Evolutionary conservation across 176 grass and related monocot species (phyloP).

Genomic region (Pharus latifolius): DNA sequence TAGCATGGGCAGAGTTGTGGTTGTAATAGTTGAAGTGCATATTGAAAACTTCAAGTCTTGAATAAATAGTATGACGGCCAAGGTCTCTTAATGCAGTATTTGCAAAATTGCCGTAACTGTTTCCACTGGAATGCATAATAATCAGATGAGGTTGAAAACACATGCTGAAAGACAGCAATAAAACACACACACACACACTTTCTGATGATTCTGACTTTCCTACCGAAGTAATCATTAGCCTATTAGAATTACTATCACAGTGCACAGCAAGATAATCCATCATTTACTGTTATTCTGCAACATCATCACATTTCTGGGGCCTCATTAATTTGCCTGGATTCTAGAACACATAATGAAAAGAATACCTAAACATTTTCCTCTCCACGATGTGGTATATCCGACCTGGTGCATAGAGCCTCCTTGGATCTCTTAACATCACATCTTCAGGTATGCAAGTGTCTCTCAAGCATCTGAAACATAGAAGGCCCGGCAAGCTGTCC

Average conservation of each 20-base stretch:
- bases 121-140: no score
- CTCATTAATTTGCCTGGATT: neutral
- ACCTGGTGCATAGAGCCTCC: conserved; percentile 88
- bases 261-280: neutral
- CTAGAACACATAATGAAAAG: neutral
- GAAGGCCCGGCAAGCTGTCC: conserved; percentile 69
- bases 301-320: neutral
- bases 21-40: neutral
- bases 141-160: no score
- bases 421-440: conserved; percentile 69
- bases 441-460: conserved; percentile 91
- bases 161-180: no score
- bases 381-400: conserved; percentile 93
- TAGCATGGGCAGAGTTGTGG: neutral
- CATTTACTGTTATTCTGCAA: neutral
- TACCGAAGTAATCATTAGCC: neutral
- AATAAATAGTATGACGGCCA: neutral
- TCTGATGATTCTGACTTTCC: neutral
- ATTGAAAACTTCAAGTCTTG: neutral
- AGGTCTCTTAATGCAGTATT: neutral
- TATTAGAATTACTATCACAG: neutral
- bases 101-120: no score
- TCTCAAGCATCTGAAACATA: conserved; percentile 74
- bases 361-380: conserved; percentile 69
- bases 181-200: no score